phyloP scores from a whole-genome alignment of 2,329 filamentous ascomycete genomes.

The Apiospora hydei region DNA sequence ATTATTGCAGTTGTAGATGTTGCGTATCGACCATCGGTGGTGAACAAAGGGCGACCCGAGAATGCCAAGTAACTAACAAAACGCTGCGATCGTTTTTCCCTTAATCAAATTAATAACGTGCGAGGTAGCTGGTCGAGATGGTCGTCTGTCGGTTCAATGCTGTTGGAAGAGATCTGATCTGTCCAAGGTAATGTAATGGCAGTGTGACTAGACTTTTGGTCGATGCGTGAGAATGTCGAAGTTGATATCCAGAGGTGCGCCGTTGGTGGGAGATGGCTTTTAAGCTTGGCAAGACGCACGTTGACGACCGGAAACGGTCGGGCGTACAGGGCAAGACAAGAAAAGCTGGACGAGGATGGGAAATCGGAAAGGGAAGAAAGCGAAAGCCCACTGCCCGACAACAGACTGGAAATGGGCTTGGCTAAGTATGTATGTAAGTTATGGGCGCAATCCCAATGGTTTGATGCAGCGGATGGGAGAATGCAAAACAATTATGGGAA shows the following conservation, averaged over 20 bases:
- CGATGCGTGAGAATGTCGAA: neutral
- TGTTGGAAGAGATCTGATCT: neutral
- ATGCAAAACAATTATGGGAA: constrained; percentile 2
- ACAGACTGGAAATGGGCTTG: neutral
- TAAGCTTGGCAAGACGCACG: neutral
- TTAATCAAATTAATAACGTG: neutral
- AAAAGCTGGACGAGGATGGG: neutral
- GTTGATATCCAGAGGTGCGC: neutral
- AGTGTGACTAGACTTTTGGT: neutral
- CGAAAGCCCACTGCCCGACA: neutral
- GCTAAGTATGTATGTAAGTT: neutral
- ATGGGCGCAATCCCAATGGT: neutral
- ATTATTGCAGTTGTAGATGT: neutral
- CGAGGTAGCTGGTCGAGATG: neutral
- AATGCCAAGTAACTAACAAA: neutral
- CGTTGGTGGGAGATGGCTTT: neutral
- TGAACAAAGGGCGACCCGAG: neutral
- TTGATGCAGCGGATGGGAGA: neutral
- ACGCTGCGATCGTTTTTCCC: neutral
- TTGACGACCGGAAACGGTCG: too few species aligned
- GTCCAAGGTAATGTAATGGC: neutral
- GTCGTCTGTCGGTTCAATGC: too few species aligned
- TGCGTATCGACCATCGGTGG: neutral
- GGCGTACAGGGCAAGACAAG: neutral
- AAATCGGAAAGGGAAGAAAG: neutral